Conservation (phyloP, 192 early-diverging fungal species). For the Chytriomyces sp. region DNA sequence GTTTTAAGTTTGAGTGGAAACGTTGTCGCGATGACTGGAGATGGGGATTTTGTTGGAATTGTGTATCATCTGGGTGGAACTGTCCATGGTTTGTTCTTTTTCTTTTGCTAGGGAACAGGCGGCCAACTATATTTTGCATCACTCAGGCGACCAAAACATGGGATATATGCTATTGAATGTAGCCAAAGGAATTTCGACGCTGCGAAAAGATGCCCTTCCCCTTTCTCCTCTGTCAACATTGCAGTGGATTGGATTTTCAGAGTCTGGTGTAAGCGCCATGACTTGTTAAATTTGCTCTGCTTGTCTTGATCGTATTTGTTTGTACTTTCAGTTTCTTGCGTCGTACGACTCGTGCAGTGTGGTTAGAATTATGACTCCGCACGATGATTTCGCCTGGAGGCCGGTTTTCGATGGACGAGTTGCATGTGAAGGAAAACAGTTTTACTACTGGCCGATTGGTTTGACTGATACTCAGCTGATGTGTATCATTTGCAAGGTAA, state of each 20-base stretch:
- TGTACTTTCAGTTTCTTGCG: constrained; percentile 61
- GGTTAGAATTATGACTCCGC: constrained; percentile 71
- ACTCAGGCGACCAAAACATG: constrained; percentile 53
- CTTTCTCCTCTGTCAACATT: constrained; percentile 66
- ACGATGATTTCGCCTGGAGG: constrained; percentile 75
- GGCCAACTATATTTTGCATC: not conserved
- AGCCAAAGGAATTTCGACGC: constrained; percentile 41
- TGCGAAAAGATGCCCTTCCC: constrained; percentile 68
- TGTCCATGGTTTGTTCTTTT: constrained; percentile 56
- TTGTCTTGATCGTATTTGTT: not conserved
- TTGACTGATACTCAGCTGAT: constrained; percentile 72
- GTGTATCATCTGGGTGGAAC: constrained; percentile 56
- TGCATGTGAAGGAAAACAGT: constrained; percentile 55
- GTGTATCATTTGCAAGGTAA: constrained; percentile 73
- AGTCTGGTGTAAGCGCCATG: constrained; percentile 60
- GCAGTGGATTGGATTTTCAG: constrained; percentile 86
- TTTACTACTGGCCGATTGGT: constrained; percentile 87
- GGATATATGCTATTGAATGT: constrained; percentile 72
- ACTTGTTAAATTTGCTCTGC: constrained; percentile 4
- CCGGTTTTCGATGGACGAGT: constrained; percentile 75
- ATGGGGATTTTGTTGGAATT: constrained; percentile 28
- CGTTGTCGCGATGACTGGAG: constrained; percentile 50
- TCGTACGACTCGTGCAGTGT: constrained; percentile 83
- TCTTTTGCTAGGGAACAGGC: too few species aligned
- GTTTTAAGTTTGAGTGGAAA: constrained; percentile 67